Conservation (phyloP, 1,284 basidiomycete species). For the Trichosporon sp. region DNA sequence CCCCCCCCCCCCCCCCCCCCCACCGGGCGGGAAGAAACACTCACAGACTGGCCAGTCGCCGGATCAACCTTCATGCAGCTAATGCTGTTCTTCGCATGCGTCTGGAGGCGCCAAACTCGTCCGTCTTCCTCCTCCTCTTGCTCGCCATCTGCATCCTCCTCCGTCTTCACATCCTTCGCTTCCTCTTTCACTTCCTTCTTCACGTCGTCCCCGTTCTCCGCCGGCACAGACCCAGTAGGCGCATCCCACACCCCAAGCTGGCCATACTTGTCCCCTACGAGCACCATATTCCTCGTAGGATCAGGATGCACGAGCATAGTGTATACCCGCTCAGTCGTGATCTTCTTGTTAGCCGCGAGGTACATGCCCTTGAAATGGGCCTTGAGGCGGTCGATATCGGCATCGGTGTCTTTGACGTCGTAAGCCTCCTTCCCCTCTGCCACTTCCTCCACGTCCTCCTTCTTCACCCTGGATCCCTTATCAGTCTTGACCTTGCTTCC, state of each 20-base stretch:
- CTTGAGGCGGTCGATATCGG: conserved; percentile 30
- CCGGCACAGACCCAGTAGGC: neutral
- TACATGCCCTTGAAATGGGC: conserved; percentile 34
- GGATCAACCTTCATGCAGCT: conserved; percentile 48
- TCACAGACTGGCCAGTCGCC: conserved; percentile 38
- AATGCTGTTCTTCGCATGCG: conserved; percentile 45
- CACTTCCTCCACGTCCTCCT: too few species aligned
- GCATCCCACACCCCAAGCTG: conserved; percentile 47
- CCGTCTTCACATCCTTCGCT: conserved; percentile 4
- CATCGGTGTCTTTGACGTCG: conserved; percentile 20
- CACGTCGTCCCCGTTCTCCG: neutral
- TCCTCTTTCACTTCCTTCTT: neutral
- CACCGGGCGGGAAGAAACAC: conserved; percentile 18
- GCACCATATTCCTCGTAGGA: conserved; percentile 45
- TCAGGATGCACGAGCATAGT: conserved; percentile 50
- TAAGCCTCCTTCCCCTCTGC: too few species aligned
- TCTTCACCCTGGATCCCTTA: too few species aligned
- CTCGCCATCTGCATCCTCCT: conserved; percentile 15
- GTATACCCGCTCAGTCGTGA: conserved; percentile 49
- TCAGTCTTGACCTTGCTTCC: too few species aligned
- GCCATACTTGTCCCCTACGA: conserved; percentile 50
- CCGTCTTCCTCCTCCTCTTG: conserved; percentile 31
- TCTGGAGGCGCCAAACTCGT: conserved; percentile 46
- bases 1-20: too few species aligned
- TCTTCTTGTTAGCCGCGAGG: conserved; percentile 42